Base-by-base conservation (phyloP, 2,329 filamentous ascomycete species). In the Colletotrichum tropicale region DNA sequence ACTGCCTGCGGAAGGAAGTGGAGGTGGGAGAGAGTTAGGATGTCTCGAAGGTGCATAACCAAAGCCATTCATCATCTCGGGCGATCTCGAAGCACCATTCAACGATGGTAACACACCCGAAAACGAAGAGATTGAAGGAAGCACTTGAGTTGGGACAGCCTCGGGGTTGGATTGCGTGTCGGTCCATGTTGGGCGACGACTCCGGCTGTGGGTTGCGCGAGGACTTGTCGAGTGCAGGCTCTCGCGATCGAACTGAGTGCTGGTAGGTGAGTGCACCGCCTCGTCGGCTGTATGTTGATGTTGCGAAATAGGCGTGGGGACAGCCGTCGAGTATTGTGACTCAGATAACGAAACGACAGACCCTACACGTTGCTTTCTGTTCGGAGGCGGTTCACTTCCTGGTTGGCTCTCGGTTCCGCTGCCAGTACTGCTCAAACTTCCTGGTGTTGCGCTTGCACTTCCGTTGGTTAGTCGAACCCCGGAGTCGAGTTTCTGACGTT, bases 351-450 rank as follows among this genome's bases (percentile, higher is more conserved):
- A 90, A 34, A 85, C 84, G 8, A 85, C 83, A 16, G 90, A 91
- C 58, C 85, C 85, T 58, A 90, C 80, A 61, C 89, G 85, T 75
- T 89, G 87, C 62, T 87, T 86, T 10, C 87, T 84, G 38, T 82
- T 82, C 13, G 86, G 85, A 6, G 88, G 86, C 58, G 87, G 86
- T 70, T 90, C 89, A 69, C 87, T 89, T 24, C 86, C 88, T 24
- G 82, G 84, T 43, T 86, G 82, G 75, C 87, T 87, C 43, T 90
- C 88, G 32, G 86, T 88, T 24, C 87, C 85, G 66, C 88, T 90
- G 6, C 83, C 84, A n/a, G 85, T 87, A 65, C 84, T 83, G 56
- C 84, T 86, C 16, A 78, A 81, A 56, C 82, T 82, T 30, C 83
- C 84, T 5, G 85, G 86, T 6, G 84, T 85, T 12, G 81, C 84